A percentile compares a stretch with the other conserved stretches of the same genome.
Evolutionary conservation across 106 monocot genomes (phyloP).

Genomic region (Allium cepa): DNA sequence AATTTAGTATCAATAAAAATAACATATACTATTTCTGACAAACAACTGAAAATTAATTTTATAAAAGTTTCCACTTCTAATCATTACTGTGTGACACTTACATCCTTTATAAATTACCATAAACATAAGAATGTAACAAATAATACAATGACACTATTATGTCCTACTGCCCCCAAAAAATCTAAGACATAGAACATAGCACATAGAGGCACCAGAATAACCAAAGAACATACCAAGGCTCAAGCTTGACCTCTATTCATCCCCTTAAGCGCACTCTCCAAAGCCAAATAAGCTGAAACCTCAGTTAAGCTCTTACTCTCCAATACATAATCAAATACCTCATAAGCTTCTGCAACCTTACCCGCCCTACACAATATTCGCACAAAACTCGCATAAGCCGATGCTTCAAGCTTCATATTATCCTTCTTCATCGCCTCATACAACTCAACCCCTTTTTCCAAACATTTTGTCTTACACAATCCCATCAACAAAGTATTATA

Average conservation of each 20-base stretch:
- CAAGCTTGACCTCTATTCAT: conserved; percentile 23
- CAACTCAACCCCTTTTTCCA: conserved; percentile 69
- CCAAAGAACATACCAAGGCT: not conserved
- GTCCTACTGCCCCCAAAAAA: no score
- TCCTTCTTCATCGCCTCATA: conserved; percentile 47
- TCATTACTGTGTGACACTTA: no score
- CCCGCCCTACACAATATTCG: conserved; percentile 53
- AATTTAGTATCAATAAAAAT: no score
- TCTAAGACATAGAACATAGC: no score
- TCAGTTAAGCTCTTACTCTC: conserved; percentile 74
- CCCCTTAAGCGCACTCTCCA: conserved; percentile 80
- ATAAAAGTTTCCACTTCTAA: no score
- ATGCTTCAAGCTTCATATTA: conserved; percentile 64
- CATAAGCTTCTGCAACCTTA: conserved; percentile 70
- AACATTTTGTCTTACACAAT: conserved; percentile 57
- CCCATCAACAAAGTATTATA: conserved; percentile 88
- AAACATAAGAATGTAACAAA: no score
- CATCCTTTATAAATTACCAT: no score
- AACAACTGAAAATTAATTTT: no score
- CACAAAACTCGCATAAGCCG: conserved; percentile 69
- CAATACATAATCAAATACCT: conserved; percentile 82
- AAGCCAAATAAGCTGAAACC: conserved; percentile 52
- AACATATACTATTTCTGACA: no score
- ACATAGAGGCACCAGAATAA: not conserved
- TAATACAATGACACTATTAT: no score